Evolutionary conservation across 1,139 yeast genomes (phyloP).

Genomic region (Zygosaccharomyces sapae): DNA sequence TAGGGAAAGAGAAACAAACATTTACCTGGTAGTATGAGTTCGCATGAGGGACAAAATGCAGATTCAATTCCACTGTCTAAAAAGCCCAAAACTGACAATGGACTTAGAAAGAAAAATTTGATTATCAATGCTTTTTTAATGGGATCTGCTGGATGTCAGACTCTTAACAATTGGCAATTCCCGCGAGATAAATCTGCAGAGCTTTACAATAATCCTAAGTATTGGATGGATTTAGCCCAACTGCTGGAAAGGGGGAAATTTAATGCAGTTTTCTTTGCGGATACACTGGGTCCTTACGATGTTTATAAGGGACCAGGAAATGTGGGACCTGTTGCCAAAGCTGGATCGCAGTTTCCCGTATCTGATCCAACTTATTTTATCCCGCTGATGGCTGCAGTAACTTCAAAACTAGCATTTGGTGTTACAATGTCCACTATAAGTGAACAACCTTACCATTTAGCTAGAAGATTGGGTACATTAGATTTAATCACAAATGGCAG

Average conservation of each 20-base stretch:
- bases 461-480: slow-evolving; percentile 44
- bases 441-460: slow-evolving; percentile 45
- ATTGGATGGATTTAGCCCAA: slow-evolving; percentile 46
- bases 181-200: slow-evolving; percentile 40
- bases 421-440: slow-evolving; percentile 44
- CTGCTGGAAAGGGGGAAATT: slow-evolving; percentile 45
- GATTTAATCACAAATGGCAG: slow-evolving; percentile 45
- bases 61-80: neutral
- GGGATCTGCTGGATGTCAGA: slow-evolving; percentile 22
- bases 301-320: slow-evolving; percentile 44
- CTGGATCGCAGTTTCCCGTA: slow-evolving; percentile 45
- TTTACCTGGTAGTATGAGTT: neutral
- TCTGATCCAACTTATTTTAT: slow-evolving; percentile 43
- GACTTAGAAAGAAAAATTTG: slow-evolving; percentile 14
- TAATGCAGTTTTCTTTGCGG: slow-evolving; percentile 46
- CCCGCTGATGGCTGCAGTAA: slow-evolving; percentile 43
- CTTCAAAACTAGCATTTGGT: slow-evolving; percentile 42
- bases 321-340: slow-evolving; percentile 39
- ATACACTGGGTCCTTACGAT: slow-evolving; percentile 45
- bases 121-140: slow-evolving; percentile 21
- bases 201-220: slow-evolving; percentile 40
- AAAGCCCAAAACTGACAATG: slow-evolving; percentile 4
- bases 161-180: slow-evolving; percentile 39
- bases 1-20: too few species aligned
- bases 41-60: neutral